Percentiles rank a stretch among this genome's conserved stretches.
These are phyloP conservation scores for Metarhizium guizhouense DNA, from an alignment of 2,329 filamentous ascomycete genomes.

Conservation along the genomic window DNA sequence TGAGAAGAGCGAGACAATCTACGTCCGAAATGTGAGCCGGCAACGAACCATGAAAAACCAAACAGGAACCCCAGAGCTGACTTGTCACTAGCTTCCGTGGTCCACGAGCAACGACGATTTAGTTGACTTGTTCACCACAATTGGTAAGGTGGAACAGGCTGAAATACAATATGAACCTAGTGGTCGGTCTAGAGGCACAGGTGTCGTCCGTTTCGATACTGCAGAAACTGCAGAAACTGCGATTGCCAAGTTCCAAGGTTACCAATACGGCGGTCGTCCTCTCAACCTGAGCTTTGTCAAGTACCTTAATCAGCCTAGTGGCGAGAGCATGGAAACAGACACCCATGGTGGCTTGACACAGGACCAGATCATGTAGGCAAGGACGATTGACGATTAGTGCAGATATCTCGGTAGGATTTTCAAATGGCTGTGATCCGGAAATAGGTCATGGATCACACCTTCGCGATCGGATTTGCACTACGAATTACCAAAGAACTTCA, in stretches of 20 bases:
- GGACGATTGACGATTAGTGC: neutral
- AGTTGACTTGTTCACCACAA: constrained; percentile 92
- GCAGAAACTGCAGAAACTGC: constrained; percentile 82
- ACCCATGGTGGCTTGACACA: constrained; percentile 74
- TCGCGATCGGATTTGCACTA: neutral
- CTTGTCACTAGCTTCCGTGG: constrained; percentile 70
- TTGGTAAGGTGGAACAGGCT: constrained; percentile 96
- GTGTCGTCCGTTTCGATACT: constrained; percentile 89
- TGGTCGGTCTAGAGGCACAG: constrained; percentile 86
- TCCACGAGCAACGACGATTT: constrained; percentile 98
- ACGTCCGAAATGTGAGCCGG: constrained; percentile 85
- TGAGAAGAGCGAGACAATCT: constrained; percentile 77
- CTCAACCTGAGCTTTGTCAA: constrained; percentile 91
- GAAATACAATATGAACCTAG: constrained; percentile 98
- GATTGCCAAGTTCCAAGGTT: constrained; percentile 95
- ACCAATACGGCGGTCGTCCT: constrained; percentile 92
- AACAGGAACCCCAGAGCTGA: constrained; percentile 7
- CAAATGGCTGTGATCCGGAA: neutral
- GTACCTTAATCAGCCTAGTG: constrained; percentile 64
- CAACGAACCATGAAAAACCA: neutral
- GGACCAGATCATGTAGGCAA: constrained; percentile 88
- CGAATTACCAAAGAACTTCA: neutral
- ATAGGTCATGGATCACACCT: neutral
- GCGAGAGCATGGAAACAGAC: constrained; percentile 76
- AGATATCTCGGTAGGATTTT: neutral